Evolutionary conservation across 306 rosid genomes (phyloP).

Genomic region (Inga leiocalycina): DNA sequence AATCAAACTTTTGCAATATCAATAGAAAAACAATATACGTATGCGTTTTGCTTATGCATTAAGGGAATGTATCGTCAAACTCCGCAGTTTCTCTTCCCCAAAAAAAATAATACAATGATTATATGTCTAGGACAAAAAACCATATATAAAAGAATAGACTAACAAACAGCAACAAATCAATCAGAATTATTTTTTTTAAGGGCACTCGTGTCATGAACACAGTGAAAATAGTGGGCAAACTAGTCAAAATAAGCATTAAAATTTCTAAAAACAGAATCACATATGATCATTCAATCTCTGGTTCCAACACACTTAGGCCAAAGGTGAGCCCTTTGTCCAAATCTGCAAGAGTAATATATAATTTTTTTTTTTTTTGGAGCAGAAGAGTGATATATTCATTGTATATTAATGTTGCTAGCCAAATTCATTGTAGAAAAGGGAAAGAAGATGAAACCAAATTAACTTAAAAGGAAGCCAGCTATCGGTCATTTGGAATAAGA

Average conservation of each 20-base stretch:
- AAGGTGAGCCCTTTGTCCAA: background rate
- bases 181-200: background rate
- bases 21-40: background rate
- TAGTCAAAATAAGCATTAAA: background rate
- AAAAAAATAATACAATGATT: no score
- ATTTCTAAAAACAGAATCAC: background rate
- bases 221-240: background rate
- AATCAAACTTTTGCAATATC: background rate
- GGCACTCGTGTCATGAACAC: background rate
- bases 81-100: no score
- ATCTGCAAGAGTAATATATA: background rate
- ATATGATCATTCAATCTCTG: background rate
- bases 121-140: background rate
- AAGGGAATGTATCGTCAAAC: background rate
- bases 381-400: background rate
- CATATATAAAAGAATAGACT: no score
- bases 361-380: no score
- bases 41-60: background rate
- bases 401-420: background rate
- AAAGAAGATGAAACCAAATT: background rate
- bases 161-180: background rate
- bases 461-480: background rate
- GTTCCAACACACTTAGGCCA: background rate
- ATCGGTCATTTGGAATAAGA: background rate
- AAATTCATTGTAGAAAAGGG: conserved; percentile 4